These are phyloP conservation scores for Leucocoprinus leucothites DNA, from an alignment of 768 basidiomycete species.

Conservation along the genomic window DNA sequence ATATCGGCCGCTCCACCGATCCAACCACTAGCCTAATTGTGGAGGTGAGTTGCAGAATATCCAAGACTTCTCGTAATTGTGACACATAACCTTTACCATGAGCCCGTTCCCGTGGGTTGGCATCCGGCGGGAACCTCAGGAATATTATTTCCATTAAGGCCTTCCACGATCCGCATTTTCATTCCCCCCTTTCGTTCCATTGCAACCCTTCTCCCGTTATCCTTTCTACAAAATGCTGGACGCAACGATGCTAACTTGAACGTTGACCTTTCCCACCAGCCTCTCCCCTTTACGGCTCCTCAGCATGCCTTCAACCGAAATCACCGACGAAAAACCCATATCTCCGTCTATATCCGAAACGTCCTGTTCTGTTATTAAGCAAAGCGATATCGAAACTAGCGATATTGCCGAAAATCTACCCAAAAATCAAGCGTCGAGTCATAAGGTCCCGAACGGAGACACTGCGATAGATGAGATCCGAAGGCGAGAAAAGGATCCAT, in stretches of 20 bases:
- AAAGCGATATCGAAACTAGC: not conserved
- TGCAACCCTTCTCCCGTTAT: not conserved
- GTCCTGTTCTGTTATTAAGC: not conserved
- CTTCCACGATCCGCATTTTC: not conserved
- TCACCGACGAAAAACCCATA: not conserved
- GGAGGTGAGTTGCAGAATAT: not conserved
- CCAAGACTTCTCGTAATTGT: not conserved
- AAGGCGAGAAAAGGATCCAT: not conserved
- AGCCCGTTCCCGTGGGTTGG: not conserved
- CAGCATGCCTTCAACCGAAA: not conserved
- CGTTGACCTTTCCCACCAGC: not conserved
- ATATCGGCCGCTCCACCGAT: not conserved
- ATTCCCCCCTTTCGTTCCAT: not conserved
- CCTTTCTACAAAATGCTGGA: not conserved
- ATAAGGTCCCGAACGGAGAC: too few species aligned
- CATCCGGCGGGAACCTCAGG: not conserved
- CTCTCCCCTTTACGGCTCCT: not conserved
- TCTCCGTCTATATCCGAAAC: not conserved
- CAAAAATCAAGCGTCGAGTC: not conserved
- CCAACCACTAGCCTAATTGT: not conserved
- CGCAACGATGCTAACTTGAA: not conserved
- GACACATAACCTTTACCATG: not conserved
- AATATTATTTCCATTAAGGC: not conserved
- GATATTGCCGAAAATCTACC: not conserved
- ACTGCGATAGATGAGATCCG: not conserved